phyloP scores from a whole-genome alignment of 176 grass and related monocot species.

The Carex littledalei region DNA sequence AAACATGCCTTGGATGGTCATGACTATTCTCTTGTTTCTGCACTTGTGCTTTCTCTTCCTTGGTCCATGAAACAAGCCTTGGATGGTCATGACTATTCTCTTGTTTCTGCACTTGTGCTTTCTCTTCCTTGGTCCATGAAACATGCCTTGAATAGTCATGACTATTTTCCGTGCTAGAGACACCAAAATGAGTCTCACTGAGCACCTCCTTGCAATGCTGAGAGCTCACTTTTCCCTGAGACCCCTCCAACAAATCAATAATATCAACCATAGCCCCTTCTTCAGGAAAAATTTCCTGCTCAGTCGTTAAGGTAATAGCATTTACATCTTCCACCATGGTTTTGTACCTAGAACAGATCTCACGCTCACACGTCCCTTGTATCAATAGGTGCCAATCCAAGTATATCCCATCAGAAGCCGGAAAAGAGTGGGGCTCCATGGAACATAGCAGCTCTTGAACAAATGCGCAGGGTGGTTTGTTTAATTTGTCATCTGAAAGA shows the following conservation, averaged over 20 bases:
- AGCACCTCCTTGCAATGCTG: constrained; percentile 31
- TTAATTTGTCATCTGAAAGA: constrained; percentile 58
- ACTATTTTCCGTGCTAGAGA: background rate
- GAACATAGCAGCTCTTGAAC: constrained; percentile 41
- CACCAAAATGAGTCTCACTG: constrained; percentile 19
- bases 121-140: constrained; percentile 27
- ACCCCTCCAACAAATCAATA: constrained; percentile 58
- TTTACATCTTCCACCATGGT: constrained; percentile 55
- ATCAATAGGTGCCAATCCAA: constrained; percentile 89
- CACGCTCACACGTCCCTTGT: constrained; percentile 56
- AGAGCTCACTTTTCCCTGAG: constrained; percentile 28
- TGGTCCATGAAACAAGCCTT: constrained; percentile 28
- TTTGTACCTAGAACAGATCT: constrained; percentile 53
- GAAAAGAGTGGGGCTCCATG: constrained; percentile 54
- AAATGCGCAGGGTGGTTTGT: constrained; percentile 23
- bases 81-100: constrained; percentile 6
- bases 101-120: constrained; percentile 20
- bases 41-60: constrained; percentile 28
- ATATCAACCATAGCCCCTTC: constrained; percentile 28
- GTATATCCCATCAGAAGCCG: constrained; percentile 75
- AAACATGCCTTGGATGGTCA: constrained; percentile 24
- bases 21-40: constrained; percentile 12
- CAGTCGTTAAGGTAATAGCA: constrained; percentile 36
- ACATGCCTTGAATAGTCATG: constrained; percentile 19
- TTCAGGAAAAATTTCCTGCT: constrained; percentile 36